Base-by-base conservation (phyloP, 108 stramenopile genomes). In the Bacterosira constricta region DNA sequence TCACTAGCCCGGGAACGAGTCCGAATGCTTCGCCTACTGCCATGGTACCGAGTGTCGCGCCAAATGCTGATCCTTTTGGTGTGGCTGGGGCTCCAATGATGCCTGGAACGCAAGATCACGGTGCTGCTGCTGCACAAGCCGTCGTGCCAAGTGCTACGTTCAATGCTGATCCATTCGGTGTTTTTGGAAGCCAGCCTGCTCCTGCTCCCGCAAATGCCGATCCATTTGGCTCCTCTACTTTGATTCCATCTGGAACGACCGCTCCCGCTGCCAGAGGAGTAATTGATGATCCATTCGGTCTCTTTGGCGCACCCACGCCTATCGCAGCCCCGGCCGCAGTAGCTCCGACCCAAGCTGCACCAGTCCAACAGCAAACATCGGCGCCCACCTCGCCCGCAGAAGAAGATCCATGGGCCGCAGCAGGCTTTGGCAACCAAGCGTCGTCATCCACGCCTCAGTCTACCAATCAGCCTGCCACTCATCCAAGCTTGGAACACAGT, bases 111-210 rank as follows among this genome's bases (percentile, higher is more conserved):
- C 59, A 58, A 17, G 13, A 31, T 20, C 21, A 37, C 6, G 49
- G n/a, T 25, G 13, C 25, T 17, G 29, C 31, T 17, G 27, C 38
- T 18, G 17, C 66, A 25, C 31, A 55, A 13, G 66, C 75, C 7
- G 11, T 77, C 44, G 75, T 77, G 21, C 75, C 61, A 6, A 77
- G 67, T 52, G 15, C 38, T 17, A 31, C 34, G 12, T 27, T 26
- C 0, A 77, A 69, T 56, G 45, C 53, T 38, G 75, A 77, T 59
- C 77, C 77, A 13, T 73, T 78, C 30, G 77, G 65, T 31, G 71
- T 78, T 36, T 64, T 71, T 50, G 73, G 57, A 12, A 11, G 30
- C 25, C 34, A 29, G 31, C 46, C 9, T 31, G 21, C 3, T 39
- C 51, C 30, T 56, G 30, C 64, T 26, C 41, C 62, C 27, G 29